Evolutionary conservation across 1,284 basidiomycete genomes (phyloP), one percentile per base, ranked within the genome.

Genomic region (Leccinum solheimii): DNA sequence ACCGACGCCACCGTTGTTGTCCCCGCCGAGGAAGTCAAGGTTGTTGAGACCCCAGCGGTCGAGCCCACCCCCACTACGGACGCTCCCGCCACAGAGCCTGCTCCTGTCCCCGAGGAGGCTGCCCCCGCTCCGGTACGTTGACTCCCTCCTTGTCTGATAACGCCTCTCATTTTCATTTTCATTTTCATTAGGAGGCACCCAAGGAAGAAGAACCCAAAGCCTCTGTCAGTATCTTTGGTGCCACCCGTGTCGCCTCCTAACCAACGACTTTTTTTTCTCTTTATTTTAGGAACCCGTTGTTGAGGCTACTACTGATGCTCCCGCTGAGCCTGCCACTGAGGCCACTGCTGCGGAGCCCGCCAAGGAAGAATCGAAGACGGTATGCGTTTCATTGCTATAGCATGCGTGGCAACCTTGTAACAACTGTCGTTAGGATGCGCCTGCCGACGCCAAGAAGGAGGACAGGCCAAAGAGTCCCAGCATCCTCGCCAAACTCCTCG

Each of bases 401-500:
- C 21, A 26, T 7, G 11, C 59, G 19, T 57, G 16, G 16, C 23
- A 61, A 40, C 38, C 27, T 56, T 52, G 61, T 54, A 3, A 27
- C 59, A 49, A 55, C 2, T 19, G 59, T 23, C 32, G 50, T 27
- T 66, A 78, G 80, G 72, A 76, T 54, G 74, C 77, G 52, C 69
- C 81, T 59, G 72, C 78, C 57, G 84, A 85, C 66, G 69, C 75
- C 38, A 87, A 87, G 83, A 88, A 88, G 78, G 88, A 89, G 66
- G 87, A 89, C 19, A 80, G 81, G 65, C 87, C 89, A 68, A 91
- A 88, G 84, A 90, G 88, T 78, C 90, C 91, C n/a, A 75, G 82
- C 57, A 66, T 92, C 63, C 78, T 92, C 57, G 70, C 83, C 65
- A 92, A 88, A 77, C 79, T 92, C 64, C 83, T 92, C 57, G 85